Conservation (phyloP, 495 filamentous ascomycete species). For the Penicillium maclennaniae region DNA sequence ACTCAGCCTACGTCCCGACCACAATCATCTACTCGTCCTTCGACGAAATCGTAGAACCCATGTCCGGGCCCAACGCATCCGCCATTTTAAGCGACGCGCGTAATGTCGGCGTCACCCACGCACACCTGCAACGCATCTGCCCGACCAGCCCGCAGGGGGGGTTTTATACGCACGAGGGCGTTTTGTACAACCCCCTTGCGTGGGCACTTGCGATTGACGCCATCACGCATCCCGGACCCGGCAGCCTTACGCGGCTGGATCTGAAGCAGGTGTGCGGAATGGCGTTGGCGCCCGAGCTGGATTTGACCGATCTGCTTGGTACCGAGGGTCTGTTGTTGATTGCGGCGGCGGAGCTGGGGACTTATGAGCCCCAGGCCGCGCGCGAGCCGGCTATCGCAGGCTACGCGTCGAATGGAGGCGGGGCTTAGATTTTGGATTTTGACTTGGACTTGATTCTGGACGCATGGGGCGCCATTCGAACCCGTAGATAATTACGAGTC, state of each 20-base stretch:
- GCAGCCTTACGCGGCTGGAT: conserved; percentile 23
- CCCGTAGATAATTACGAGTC: no score
- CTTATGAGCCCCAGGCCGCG: conserved; percentile 9
- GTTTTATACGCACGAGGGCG: conserved; percentile 43
- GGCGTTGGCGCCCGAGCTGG: conserved; percentile 28
- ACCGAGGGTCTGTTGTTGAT: conserved; percentile 31
- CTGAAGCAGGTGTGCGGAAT: conserved; percentile 27
- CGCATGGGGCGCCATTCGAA: no score
- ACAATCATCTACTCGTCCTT: conserved; percentile 43
- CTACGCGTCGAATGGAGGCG: conserved; percentile 18
- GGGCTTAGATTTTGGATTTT: neutral
- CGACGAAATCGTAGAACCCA: conserved; percentile 47
- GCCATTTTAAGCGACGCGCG: conserved; percentile 33
- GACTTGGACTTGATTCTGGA: no score
- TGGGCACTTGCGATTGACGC: conserved; percentile 44
- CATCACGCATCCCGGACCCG: conserved; percentile 37
- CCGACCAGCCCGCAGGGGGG: conserved; percentile 28
- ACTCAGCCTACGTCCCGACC: conserved; percentile 48
- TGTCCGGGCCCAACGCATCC: conserved; percentile 40
- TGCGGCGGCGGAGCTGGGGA: conserved; percentile 13
- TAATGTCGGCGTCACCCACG: conserved; percentile 43
- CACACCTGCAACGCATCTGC: conserved; percentile 40
- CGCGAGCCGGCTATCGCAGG: conserved; percentile 17
- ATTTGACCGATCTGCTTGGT: conserved; percentile 30
- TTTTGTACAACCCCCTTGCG: conserved; percentile 42